These are phyloP conservation scores for Aspergillus vadensis DNA, from an alignment of 2,329 filamentous ascomycete species.

Conservation along the genomic window DNA sequence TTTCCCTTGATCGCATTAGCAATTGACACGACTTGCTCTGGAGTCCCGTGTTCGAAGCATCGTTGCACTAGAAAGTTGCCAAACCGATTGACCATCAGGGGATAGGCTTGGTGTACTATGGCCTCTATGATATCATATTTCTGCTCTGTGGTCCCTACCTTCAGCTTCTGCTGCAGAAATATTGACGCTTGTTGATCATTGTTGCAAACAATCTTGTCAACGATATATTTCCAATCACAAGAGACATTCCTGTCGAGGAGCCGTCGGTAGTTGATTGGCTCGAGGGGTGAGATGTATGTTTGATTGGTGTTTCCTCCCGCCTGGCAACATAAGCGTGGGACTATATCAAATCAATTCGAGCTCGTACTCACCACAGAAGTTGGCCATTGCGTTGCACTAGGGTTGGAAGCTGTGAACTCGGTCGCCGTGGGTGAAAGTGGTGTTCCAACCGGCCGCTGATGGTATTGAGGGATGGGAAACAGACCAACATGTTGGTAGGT, in stretches of 20 bases:
- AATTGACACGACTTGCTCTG: conserved; percentile 92
- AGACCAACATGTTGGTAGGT: conserved; percentile 40
- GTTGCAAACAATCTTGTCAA: conserved; percentile 98
- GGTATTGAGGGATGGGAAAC: conserved; percentile 47
- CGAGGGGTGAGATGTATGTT: conserved; percentile 81
- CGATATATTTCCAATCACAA: conserved; percentile 99
- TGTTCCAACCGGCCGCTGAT: conserved; percentile 62
- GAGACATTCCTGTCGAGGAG: conserved; percentile 93
- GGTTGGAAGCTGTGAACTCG: conserved; percentile 64
- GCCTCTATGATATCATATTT: conserved; percentile 97
- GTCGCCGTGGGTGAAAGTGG: conserved; percentile 72
- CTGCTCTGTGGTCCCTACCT: conserved; percentile 90
- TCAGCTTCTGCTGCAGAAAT: conserved; percentile 98
- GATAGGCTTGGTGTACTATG: conserved; percentile 92
- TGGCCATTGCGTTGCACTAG: conserved; percentile 33
- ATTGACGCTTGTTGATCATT: conserved; percentile 99
- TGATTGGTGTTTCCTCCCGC: conserved; percentile 57
- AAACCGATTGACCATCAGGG: conserved; percentile 97
- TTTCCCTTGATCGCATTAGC: conserved; percentile 92
- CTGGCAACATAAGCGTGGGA: conserved; percentile 24
- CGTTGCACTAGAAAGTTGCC: conserved; percentile 98
- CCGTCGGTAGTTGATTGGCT: conserved; percentile 94
- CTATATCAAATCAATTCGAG: conserved; percentile 11
- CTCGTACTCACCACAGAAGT: conserved; percentile 56
- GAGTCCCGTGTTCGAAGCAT: conserved; percentile 96